A percentile compares a stretch with the other conserved stretches of the same genome.
Evolutionary conservation across 1,139 yeast species (phyloP).

Genomic region (Candida sojae): DNA sequence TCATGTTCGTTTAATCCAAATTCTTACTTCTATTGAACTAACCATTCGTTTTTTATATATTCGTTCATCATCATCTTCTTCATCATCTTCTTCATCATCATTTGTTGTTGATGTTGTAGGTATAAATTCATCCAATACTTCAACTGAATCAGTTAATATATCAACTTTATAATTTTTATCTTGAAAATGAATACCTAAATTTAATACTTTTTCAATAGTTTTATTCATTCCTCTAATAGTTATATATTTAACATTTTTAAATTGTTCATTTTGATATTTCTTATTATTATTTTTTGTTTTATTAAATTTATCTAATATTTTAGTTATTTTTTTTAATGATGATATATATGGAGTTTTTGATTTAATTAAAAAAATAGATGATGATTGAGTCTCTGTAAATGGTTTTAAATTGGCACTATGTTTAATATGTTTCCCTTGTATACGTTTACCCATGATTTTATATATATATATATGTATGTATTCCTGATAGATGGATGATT

Average conservation of each 20-base stretch:
- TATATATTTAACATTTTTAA: constrained; percentile 42
- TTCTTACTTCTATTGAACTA: constrained; percentile 58
- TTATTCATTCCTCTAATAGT: constrained; percentile 71
- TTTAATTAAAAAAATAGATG: constrained; percentile 56
- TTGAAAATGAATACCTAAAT: constrained; percentile 53
- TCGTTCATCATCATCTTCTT: constrained; percentile 39
- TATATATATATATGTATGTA: no score
- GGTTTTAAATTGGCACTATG: constrained; percentile 45
- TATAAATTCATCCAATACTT: constrained; percentile 62
- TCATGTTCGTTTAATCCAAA: constrained; percentile 39
- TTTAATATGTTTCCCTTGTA: constrained; percentile 38
- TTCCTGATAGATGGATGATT: background rate
- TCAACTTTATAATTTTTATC: constrained; percentile 51
- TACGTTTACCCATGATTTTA: constrained; percentile 9
- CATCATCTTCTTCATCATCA: constrained; percentile 21
- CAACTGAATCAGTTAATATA: constrained; percentile 55
- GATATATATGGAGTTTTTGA: constrained; percentile 62
- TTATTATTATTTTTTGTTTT: constrained; percentile 18
- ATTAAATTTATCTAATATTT: constrained; percentile 42
- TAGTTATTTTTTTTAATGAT: constrained; percentile 58
- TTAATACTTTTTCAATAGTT: constrained; percentile 55
- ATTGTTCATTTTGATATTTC: constrained; percentile 41
- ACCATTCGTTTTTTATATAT: constrained; percentile 52
- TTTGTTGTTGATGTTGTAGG: background rate
- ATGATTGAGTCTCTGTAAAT: constrained; percentile 34